phyloP scores from a whole-genome alignment of 2,329 filamentous ascomycete genomes.

The Eurotiales sp. region DNA sequence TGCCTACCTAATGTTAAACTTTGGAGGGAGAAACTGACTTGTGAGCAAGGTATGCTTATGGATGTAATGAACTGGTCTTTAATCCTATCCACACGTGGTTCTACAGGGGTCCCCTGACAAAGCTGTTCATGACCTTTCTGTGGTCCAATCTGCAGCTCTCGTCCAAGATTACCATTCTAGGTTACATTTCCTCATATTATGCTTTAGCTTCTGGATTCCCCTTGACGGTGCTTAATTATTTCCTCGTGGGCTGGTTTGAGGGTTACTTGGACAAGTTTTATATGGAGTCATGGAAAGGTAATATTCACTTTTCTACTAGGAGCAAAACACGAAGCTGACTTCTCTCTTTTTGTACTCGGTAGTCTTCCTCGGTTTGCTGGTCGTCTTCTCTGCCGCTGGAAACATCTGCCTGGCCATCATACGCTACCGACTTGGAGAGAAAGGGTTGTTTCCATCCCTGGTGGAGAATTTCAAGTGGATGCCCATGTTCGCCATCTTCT shows the following conservation, averaged over 20 bases:
- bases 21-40: slow-evolving; percentile 5
- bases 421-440: slow-evolving; percentile 59
- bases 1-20: slow-evolving; percentile 46
- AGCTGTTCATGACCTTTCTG: slow-evolving; percentile 71
- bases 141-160: slow-evolving; percentile 58
- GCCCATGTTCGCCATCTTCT: slow-evolving; percentile 66
- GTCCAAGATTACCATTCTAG: slow-evolving; percentile 68
- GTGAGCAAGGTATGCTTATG: slow-evolving; percentile 55
- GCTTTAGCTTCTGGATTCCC: slow-evolving; percentile 65
- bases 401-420: slow-evolving; percentile 60
- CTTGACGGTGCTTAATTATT: slow-evolving; percentile 67
- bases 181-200: slow-evolving; percentile 69
- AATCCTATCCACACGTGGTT: slow-evolving; percentile 72
- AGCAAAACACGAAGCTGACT: not conserved
- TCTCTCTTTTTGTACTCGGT: not conserved
- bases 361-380: slow-evolving; percentile 45
- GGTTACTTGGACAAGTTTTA: slow-evolving; percentile 65
- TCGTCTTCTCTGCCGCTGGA: slow-evolving; percentile 62
- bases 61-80: slow-evolving; percentile 78
- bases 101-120: slow-evolving; percentile 71
- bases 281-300: slow-evolving; percentile 59
- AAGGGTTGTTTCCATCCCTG: slow-evolving; percentile 47
- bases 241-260: slow-evolving; percentile 68
- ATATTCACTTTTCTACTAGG: slow-evolving; percentile 49
- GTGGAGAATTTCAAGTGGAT: slow-evolving; percentile 62